These are phyloP conservation scores for Rusavskia elegans DNA, from an alignment of 495 filamentous ascomycete species.

Conservation along the genomic window DNA sequence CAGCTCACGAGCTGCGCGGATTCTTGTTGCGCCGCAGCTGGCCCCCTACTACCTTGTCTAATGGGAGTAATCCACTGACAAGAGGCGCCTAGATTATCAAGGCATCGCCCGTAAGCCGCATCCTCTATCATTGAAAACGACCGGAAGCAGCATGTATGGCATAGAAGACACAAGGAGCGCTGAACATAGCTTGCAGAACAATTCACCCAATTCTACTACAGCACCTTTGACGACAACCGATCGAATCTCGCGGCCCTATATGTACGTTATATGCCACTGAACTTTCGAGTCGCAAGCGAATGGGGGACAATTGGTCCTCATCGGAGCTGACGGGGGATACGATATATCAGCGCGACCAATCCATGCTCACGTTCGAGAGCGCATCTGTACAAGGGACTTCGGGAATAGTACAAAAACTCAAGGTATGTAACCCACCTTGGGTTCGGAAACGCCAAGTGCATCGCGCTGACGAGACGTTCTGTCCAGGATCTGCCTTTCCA, in stretches of 20 bases:
- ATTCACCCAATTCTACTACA: slow-evolving; percentile 82
- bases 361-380: slow-evolving; percentile 89
- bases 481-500: slow-evolving; percentile 59
- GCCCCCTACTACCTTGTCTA: too few species aligned
- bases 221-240: slow-evolving; percentile 60
- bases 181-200: slow-evolving; percentile 35
- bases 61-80: too few species aligned
- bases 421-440: slow-evolving; percentile 31
- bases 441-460: background rate
- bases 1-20: too few species aligned
- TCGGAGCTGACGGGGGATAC: background rate
- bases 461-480: background rate
- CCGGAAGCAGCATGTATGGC: background rate
- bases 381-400: slow-evolving; percentile 36
- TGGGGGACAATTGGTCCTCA: background rate
- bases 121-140: background rate
- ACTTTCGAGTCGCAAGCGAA: background rate
- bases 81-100: slow-evolving; percentile 27
- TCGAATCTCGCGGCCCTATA: slow-evolving; percentile 51
- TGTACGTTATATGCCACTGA: slow-evolving; percentile 31
- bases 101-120: slow-evolving; percentile 37
- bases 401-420: slow-evolving; percentile 61
- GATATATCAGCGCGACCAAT: slow-evolving; percentile 49
- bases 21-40: background rate
- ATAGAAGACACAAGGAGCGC: background rate